phyloP scores from a whole-genome alignment of 1,284 basidiomycete genomes.

The Cryptococcus sp. region DNA sequence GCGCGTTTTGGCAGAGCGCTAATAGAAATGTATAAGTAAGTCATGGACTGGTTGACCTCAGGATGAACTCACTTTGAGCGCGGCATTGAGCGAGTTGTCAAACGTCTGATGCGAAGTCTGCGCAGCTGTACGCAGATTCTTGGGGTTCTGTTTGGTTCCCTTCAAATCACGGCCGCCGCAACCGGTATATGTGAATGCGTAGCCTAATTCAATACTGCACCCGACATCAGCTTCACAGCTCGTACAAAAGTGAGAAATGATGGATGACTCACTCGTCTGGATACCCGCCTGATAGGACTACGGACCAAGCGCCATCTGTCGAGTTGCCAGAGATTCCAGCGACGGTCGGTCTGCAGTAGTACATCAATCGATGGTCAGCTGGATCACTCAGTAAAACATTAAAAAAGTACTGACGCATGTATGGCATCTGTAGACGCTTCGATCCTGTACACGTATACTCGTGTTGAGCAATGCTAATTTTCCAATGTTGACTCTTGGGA shows the following conservation, averaged over 20 bases:
- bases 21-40: background rate
- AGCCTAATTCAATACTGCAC: conserved; percentile 41
- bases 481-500: background rate
- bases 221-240: background rate
- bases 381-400: background rate
- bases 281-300: conserved; percentile 54
- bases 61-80: conserved; percentile 34
- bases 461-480: background rate
- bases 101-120: conserved; percentile 53
- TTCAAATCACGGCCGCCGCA: conserved; percentile 44
- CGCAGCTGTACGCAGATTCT: conserved; percentile 53
- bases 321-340: conserved; percentile 44
- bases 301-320: conserved; percentile 46
- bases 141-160: conserved; percentile 50
- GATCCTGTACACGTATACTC: conserved; percentile 26
- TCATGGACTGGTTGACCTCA: background rate
- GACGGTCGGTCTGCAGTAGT: conserved; percentile 29
- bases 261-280: conserved; percentile 39
- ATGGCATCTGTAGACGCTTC: conserved; percentile 43
- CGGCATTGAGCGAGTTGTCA: conserved; percentile 47
- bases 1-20: conserved; percentile 44
- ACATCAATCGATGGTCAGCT: background rate
- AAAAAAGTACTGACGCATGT: conserved; percentile 33
- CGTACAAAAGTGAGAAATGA: background rate
- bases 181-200: conserved; percentile 46